These are phyloP conservation scores for Puccinia coronata DNA, from an alignment of 1,284 basidiomycete genomes.

Conservation along the genomic window DNA sequence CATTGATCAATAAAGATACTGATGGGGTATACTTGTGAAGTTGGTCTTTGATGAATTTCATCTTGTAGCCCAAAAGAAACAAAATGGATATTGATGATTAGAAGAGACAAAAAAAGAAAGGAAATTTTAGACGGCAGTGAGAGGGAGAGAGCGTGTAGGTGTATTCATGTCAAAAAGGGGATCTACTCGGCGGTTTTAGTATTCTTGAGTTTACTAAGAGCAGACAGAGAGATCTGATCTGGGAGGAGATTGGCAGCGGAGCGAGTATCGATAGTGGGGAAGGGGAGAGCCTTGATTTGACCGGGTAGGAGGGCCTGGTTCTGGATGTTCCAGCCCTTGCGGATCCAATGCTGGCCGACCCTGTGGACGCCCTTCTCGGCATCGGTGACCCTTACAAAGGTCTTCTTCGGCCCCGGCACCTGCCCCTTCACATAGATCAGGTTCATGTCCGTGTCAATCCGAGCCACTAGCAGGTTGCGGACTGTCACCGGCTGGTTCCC, in stretches of 20 bases:
- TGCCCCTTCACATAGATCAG: slow-evolving; percentile 76
- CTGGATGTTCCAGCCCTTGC: slow-evolving; percentile 55
- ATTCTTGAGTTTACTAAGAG: slow-evolving; percentile 31
- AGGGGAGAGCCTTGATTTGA: slow-evolving; percentile 57
- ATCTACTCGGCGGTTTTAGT: neutral
- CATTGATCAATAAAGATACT: no score
- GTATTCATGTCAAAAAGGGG: neutral
- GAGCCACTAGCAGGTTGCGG: slow-evolving; percentile 85
- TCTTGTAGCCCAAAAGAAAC: no score
- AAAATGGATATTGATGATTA: no score
- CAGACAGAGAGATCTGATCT: slow-evolving; percentile 36
- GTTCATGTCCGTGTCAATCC: slow-evolving; percentile 80
- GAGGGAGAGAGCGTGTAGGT: no score
- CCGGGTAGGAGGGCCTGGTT: slow-evolving; percentile 56
- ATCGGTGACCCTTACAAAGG: slow-evolving; percentile 59
- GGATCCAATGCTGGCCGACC: slow-evolving; percentile 56
- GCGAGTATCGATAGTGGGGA: slow-evolving; percentile 57
- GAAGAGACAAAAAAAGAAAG: no score
- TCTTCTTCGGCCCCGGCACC: slow-evolving; percentile 64
- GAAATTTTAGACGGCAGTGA: no score
- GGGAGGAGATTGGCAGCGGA: slow-evolving; percentile 54
- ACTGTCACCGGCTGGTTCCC: slow-evolving; percentile 79
- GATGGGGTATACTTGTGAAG: no score
- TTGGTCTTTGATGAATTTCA: no score
- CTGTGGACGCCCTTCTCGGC: slow-evolving; percentile 56